Conservation (phyloP, 371 early-diverging fungal genomes). For the Capillidium heterosporum region DNA sequence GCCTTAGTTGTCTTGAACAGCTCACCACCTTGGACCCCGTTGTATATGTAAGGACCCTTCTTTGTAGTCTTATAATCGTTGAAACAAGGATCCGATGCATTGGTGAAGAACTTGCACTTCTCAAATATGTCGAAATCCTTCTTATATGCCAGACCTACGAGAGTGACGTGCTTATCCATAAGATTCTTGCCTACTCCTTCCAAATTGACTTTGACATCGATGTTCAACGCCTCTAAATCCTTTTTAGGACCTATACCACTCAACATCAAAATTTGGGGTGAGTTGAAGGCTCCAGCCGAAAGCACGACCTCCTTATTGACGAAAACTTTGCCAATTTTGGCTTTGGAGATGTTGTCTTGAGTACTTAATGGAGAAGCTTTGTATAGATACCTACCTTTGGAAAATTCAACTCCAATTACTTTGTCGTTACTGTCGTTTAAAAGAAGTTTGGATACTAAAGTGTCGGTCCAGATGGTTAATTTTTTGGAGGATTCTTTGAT, state of each 20-base stretch:
- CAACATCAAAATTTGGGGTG: conserved; percentile 14
- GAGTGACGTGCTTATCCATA: background rate
- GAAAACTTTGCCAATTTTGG: background rate
- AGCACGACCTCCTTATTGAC: conserved; percentile 14
- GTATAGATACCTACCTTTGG: background rate
- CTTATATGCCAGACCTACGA: background rate
- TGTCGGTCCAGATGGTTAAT: conserved; percentile 5
- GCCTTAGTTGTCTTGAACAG: background rate
- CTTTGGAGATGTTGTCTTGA: background rate
- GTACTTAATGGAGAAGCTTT: background rate
- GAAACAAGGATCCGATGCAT: background rate
- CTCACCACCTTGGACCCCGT: background rate
- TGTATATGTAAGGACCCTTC: background rate
- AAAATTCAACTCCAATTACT: background rate
- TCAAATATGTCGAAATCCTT: background rate
- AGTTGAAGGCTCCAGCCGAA: conserved; percentile 11
- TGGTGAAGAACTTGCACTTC: background rate
- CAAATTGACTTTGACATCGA: background rate
- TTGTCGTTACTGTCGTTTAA: background rate
- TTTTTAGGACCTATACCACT: conserved; percentile 11
- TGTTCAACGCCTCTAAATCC: background rate
- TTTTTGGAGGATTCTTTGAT: background rate
- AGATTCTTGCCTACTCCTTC: conserved; percentile 4
- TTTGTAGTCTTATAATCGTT: background rate
- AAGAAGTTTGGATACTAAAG: background rate